Evolutionary conservation across 345 rosid genomes (phyloP).

Genomic region (Lepidium africanum): DNA sequence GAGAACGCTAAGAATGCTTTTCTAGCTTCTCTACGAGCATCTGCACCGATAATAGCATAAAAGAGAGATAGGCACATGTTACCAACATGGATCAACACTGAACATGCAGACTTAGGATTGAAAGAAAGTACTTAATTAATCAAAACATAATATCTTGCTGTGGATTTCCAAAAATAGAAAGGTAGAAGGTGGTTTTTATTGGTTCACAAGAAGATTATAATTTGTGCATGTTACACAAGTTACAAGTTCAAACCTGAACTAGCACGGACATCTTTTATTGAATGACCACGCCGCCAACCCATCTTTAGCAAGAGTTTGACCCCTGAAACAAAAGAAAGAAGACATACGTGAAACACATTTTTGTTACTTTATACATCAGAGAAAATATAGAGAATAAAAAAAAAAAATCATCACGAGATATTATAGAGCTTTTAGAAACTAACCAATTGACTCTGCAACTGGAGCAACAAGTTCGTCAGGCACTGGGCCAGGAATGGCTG

Average conservation of each 20-base stretch:
- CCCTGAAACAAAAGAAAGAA: conserved; percentile 42
- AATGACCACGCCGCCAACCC: conserved; percentile 94
- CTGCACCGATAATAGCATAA: conserved; percentile 29
- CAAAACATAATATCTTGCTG: neutral
- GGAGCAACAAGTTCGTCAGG: conserved; percentile 88
- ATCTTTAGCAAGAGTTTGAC: conserved; percentile 76
- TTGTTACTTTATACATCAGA: neutral
- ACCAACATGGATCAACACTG: neutral
- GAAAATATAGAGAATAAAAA: neutral
- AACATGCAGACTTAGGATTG: neutral
- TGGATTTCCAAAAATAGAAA: neutral
- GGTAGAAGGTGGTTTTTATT: neutral
- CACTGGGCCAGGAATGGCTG: conserved; percentile 90
- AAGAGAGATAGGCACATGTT: neutral
- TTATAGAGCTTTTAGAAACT: conserved; percentile 22
- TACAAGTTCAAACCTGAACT: conserved; percentile 31
- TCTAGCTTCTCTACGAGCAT: conserved; percentile 96
- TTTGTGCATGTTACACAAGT: conserved; percentile 3
- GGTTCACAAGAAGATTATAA: conserved; percentile 6
- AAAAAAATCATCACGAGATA: neutral
- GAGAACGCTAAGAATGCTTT: conserved; percentile 89
- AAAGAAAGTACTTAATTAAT: neutral
- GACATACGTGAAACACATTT: conserved; percentile 6
- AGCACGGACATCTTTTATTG: conserved; percentile 64
- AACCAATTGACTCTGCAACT: conserved; percentile 86